Evolutionary conservation across 1,284 basidiomycete species (phyloP).

Genomic region (Apiotrichum porosum): DNA sequence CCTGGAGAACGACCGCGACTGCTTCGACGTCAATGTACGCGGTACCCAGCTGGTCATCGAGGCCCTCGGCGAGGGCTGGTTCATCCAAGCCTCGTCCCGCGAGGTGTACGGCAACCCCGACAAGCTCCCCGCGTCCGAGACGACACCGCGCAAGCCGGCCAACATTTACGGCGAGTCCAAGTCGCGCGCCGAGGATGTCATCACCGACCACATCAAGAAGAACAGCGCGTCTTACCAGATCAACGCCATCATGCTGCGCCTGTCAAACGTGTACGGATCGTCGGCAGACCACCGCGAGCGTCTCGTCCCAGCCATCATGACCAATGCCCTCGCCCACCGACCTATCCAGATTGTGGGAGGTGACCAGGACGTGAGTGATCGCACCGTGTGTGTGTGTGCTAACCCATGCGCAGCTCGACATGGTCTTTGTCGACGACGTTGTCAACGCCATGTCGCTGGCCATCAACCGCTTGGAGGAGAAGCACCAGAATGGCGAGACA

Average conservation of each 20-base stretch:
- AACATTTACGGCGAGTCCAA: conserved; percentile 34
- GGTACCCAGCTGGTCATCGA: conserved; percentile 24
- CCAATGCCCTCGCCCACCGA: conserved; percentile 28
- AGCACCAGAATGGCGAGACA: background rate
- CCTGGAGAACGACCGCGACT: conserved; percentile 30
- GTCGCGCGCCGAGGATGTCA: conserved; percentile 21
- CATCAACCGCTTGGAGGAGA: conserved; percentile 12
- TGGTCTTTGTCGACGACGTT: conserved; percentile 33
- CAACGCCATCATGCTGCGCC: conserved; percentile 25
- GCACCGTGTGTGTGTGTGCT: too few species aligned
- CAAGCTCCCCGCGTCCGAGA: conserved; percentile 19
- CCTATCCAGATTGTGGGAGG: conserved; percentile 37
- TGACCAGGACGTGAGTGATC: conserved; percentile 29
- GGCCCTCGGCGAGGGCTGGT: conserved; percentile 19
- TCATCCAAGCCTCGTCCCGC: conserved; percentile 27
- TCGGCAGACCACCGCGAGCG: conserved; percentile 30
- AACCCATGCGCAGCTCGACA: conserved; percentile 22
- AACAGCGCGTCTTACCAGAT: conserved; percentile 1
- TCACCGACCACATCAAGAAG: conserved; percentile 10
- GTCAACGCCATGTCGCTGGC: conserved; percentile 26
- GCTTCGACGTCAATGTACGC: conserved; percentile 28
- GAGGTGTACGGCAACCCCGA: conserved; percentile 27
- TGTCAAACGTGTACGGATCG: conserved; percentile 34
- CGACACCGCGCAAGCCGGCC: conserved; percentile 19
- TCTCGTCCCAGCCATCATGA: conserved; percentile 28